These are phyloP conservation scores for Chaetomiaceae sp. DNA, from an alignment of 2,329 filamentous ascomycete genomes.

Conservation along the genomic window DNA sequence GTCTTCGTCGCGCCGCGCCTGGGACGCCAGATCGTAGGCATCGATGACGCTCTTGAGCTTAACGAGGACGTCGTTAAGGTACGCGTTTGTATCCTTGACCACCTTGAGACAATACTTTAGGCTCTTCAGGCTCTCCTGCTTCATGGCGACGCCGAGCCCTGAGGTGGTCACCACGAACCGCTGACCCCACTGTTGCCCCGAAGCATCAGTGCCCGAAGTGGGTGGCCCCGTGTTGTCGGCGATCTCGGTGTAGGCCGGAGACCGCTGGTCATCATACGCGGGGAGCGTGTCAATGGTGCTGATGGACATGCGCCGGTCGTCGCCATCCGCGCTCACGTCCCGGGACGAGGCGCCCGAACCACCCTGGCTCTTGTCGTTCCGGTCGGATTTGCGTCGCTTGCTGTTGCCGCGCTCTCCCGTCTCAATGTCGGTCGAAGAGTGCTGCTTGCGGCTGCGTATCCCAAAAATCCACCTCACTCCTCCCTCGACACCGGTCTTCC, in stretches of 20 bases:
- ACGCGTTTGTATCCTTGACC: conserved; percentile 75
- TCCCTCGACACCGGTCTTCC: conserved; percentile 82
- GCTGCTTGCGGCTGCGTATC: conserved; percentile 45
- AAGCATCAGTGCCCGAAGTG: conserved; percentile 25
- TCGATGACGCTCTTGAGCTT: conserved; percentile 72
- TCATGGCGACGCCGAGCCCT: conserved; percentile 86
- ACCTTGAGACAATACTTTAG: conserved; percentile 80
- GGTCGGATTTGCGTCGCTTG: conserved; percentile 50
- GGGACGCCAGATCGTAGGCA: conserved; percentile 60
- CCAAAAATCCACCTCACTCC: conserved; percentile 80
- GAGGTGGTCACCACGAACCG: conserved; percentile 87
- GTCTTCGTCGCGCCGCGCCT: conserved; percentile 19
- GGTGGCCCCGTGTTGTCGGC: conserved; percentile 32
- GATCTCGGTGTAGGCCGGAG: conserved; percentile 68
- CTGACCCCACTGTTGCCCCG: conserved; percentile 61
- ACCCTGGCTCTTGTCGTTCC: conserved; percentile 7
- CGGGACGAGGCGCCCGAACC: background rate
- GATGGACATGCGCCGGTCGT: conserved; percentile 56
- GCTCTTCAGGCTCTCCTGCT: conserved; percentile 77
- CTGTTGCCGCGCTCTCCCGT: conserved; percentile 42
- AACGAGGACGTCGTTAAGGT: conserved; percentile 70
- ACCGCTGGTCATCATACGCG: conserved; percentile 75
- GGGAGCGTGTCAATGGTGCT: conserved; percentile 73
- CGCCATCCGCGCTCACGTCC: conserved; percentile 31
- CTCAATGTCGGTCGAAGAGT: conserved; percentile 45